Evolutionary conservation across 106 monocot species (phyloP).

Genomic region (Cymbidium sinense): DNA sequence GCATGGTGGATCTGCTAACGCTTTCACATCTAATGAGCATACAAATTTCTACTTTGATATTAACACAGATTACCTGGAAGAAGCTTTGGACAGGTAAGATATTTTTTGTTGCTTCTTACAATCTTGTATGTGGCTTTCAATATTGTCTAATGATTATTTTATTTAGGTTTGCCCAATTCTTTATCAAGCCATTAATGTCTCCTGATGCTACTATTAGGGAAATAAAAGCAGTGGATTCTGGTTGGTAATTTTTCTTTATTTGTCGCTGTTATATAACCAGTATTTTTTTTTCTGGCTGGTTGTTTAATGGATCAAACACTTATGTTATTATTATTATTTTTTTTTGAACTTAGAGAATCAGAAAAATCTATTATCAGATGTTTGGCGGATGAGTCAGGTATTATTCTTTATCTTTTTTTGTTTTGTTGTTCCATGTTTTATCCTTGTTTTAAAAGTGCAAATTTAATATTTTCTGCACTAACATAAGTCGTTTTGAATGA

Average conservation of each 20-base stretch:
- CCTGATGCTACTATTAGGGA: conserved; percentile 90
- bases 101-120: background rate
- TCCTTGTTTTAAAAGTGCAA: background rate
- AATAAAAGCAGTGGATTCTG: conserved; percentile 99
- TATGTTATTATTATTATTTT: conserved; percentile 5
- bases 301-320: background rate
- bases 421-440: too few species aligned
- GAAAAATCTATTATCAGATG: conserved; percentile 83
- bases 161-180: conserved; percentile 88
- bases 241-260: conserved; percentile 26
- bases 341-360: conserved; percentile 54
- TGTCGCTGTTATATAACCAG: background rate
- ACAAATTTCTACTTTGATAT: conserved; percentile 90
- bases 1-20: conserved; percentile 96
- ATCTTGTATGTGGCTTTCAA: conserved; percentile 9
- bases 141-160: conserved; percentile 13
- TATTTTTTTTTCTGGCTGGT: conserved; percentile 5
- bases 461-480: background rate
- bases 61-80: conserved; percentile 72
- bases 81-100: conserved; percentile 76
- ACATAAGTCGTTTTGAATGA: background rate
- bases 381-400: conserved; percentile 89
- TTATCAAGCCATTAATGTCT: conserved; percentile 88
- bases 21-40: conserved; percentile 62
- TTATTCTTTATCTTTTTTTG: background rate